Evolutionary conservation across 805 yeast genomes (phyloP), one percentile per base, ranked within the genome.

Genomic region (Candida sanyiensis): DNA sequence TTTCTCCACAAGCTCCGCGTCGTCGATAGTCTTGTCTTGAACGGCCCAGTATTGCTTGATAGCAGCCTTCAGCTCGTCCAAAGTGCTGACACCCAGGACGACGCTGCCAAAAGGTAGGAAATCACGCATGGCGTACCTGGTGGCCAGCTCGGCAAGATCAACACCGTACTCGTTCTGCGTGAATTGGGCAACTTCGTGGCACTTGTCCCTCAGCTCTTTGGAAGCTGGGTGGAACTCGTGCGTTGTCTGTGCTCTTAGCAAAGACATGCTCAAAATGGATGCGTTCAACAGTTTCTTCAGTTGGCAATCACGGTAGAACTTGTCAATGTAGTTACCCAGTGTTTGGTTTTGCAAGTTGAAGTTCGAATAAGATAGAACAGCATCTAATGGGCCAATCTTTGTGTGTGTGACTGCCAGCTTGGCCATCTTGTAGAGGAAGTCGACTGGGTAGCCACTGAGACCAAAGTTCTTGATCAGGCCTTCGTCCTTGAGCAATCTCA

Each of bases 211-310:
- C 45, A 89, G 64, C n/a, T 58, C 72, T 12, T 58, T 49, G 0
- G 80, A 63, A 4, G 86, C 93, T 0, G 96, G 97, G 53, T 89
- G 97, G 70, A 88, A 90, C 1, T 68, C 52, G 46, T 73, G 81
- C 0, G 95, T 81, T 24, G 69, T 64, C 18, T 70, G 78, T 0
- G 82, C 72, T 43, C 95, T 70, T 40, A 89, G 66, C 40, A 89
- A 59, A 4, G 96, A 84, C 97, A 89, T 89, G 39, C 89, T 77
- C 43, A 90, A 65, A 27, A 93, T 88, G 1, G 95, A 83, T 3
- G 90, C 96, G 56, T 84, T 86, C 55, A 80, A 61, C n/a, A 89
- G 58, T 44, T 68, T 58, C 41, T 70, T 66, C 22, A 88, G 66
- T 5, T 75, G 72, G 10, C 83, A 75, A 7, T 73, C 75, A 0